phyloP scores from a whole-genome alignment of 1,284 basidiomycete genomes.

The Moesziomyces sp. region DNA sequence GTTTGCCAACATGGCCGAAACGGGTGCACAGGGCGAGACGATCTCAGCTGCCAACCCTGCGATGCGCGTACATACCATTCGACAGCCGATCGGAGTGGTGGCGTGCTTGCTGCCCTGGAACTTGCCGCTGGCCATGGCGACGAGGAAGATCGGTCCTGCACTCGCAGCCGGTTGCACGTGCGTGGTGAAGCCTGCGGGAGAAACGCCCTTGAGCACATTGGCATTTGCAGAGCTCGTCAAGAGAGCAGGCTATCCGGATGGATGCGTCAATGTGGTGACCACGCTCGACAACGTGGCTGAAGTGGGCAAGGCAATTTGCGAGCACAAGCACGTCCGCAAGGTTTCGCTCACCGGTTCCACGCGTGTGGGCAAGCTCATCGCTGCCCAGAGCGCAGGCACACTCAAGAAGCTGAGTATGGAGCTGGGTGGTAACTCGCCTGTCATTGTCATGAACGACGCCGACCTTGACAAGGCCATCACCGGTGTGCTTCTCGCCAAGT shows the following conservation, averaged over 20 bases:
- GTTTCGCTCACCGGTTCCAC: constrained; percentile 43
- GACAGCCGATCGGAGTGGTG: constrained; percentile 43
- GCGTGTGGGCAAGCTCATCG: constrained; percentile 40
- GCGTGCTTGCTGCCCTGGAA: constrained; percentile 52
- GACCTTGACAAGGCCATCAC: constrained; percentile 69
- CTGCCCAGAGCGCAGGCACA: constrained; percentile 25
- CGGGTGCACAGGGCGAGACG: constrained; percentile 28
- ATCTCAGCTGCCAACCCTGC: constrained; percentile 29
- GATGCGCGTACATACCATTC: constrained; percentile 27
- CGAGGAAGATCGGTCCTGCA: constrained; percentile 36
- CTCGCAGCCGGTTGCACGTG: constrained; percentile 33
- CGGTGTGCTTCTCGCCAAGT: constrained; percentile 40
- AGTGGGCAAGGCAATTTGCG: constrained; percentile 40
- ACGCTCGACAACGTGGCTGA: constrained; percentile 31
- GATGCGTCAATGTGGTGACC: constrained; percentile 33
- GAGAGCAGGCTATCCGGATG: constrained; percentile 34
- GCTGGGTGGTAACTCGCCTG: constrained; percentile 90
- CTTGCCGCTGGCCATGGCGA: constrained; percentile 48
- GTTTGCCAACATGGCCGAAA: constrained; percentile 37
- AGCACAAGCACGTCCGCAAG: constrained; percentile 31
- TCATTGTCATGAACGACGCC: constrained; percentile 78
- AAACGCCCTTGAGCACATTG: constrained; percentile 32
- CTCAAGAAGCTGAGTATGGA: constrained; percentile 90
- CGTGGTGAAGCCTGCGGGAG: constrained; percentile 41
- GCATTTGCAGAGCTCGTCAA: constrained; percentile 36